These are phyloP conservation scores for Colletotrichum sp. DNA, from an alignment of 2,329 filamentous ascomycete genomes.

Conservation along the genomic window DNA sequence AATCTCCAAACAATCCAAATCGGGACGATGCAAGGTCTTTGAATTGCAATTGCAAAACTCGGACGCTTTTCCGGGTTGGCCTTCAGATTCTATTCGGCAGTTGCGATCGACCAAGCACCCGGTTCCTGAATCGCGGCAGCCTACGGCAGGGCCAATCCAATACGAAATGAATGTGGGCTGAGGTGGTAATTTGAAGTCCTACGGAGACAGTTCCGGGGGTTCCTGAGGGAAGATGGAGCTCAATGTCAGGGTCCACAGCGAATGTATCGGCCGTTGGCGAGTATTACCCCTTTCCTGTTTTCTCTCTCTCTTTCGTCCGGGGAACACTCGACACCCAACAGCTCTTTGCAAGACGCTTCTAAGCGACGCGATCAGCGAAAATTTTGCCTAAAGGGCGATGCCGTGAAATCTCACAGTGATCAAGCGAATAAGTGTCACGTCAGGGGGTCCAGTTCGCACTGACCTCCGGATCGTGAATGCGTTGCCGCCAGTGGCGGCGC, in stretches of 20 bases:
- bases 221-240: background rate
- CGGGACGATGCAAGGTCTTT: background rate
- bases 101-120: background rate
- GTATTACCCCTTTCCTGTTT: background rate
- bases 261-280: background rate
- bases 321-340: background rate
- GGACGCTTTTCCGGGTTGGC: background rate
- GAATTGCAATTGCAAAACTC: background rate
- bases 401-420: background rate
- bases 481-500: background rate
- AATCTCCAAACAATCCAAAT: background rate
- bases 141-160: background rate
- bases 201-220: background rate
- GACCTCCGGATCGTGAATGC: background rate
- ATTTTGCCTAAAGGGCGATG: background rate
- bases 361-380: background rate
- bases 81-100: background rate
- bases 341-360: background rate
- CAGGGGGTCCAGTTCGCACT: background rate
- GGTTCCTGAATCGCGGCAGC: background rate
- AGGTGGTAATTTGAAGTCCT: background rate
- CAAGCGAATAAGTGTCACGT: background rate
- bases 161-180: background rate
- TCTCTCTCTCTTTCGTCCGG: background rate
- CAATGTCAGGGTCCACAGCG: background rate